Evolutionary conservation across 2,329 filamentous ascomycete genomes (phyloP).

Genomic region (Colletotrichum sp.): DNA sequence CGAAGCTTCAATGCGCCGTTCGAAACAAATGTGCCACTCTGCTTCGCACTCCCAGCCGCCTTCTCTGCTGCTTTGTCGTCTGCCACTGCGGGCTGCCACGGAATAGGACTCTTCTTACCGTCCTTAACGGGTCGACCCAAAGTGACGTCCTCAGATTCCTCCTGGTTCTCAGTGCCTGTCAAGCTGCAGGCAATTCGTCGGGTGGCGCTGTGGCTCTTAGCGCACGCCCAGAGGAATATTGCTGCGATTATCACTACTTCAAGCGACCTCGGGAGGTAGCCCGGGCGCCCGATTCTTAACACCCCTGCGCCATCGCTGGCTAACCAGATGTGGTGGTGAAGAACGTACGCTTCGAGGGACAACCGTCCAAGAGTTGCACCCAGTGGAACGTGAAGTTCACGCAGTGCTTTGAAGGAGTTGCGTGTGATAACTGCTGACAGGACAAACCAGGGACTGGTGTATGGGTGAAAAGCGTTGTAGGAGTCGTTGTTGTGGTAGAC

Average conservation of each 20-base stretch:
- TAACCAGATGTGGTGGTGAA: conserved; percentile 65
- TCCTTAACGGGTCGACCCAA: conserved; percentile 3
- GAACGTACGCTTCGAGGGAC: conserved; percentile 58
- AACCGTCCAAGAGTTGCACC: conserved; percentile 57
- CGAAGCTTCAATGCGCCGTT: neutral
- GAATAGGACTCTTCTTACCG: conserved; percentile 9
- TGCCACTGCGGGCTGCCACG: neutral
- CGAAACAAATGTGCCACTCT: neutral
- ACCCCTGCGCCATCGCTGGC: conserved; percentile 56
- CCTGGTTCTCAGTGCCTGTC: neutral
- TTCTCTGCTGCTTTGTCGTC: neutral
- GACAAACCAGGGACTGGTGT: conserved; percentile 29
- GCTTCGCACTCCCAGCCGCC: neutral
- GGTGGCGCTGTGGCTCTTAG: conserved; percentile 9
- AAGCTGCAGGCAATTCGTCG: neutral
- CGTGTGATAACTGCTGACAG: conserved; percentile 52
- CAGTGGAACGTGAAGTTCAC: conserved; percentile 46
- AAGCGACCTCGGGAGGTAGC: conserved; percentile 6
- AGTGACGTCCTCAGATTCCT: neutral
- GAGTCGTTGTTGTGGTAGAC: neutral
- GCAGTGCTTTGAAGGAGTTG: conserved; percentile 45
- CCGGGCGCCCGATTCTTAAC: conserved; percentile 34
- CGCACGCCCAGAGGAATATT: conserved; percentile 24
- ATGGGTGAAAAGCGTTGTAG: conserved; percentile 20
- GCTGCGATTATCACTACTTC: conserved; percentile 26